Evolutionary conservation across 2,329 filamentous ascomycete species (phyloP), one percentile per base, ranked within the genome.

Genomic region (Amesomyces nigricolor): DNA sequence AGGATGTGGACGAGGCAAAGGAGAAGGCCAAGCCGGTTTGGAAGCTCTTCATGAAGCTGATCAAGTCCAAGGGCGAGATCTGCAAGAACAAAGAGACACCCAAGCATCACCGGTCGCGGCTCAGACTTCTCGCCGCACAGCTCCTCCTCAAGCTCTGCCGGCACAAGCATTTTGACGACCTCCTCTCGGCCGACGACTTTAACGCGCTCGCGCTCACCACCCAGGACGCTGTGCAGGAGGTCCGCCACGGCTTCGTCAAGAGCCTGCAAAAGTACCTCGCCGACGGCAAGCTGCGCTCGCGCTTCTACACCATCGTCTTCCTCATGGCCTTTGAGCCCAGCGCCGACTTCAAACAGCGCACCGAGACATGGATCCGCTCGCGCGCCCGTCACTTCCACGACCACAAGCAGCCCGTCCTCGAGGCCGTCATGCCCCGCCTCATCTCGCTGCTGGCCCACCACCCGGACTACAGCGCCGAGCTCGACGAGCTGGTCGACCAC

Each of bases 231-330:
- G 78, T 88, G 48, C 73, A 81, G 2, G 79, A 86, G 61, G 90
- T 97, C 29, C 86, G 94, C 35, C 81, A 79, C 46, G 82, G 81
- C 1, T 97, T 99, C 65, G 79, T 94, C 51, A 83, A 85, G 65
- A 91, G 91, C 64, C 75, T 99, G 40, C 94, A 95, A 72, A 96
- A 95, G 72, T 92, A 95, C 65, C 81, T 97, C 4, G 87, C 88
- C 9, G 82, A 87, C 51, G 81, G 80, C 53, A 83, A 79, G 62
- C 78, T 95, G 2, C 79, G 83, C 1, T 75, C 79, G 11, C 85
- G 92, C 9, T 99, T 95, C 77, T 94, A 95, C 70, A 88, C 89
- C 0, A 86, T 96, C 40, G 78, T 95, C 5, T 97, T 96, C 73
- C 75, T 97, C 43, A 87, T 91, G 32, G 92, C 94, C 1, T 96